Base-by-base conservation (phyloP, 805 yeast genomes). In the Priceomyces fermenticarens region DNA sequence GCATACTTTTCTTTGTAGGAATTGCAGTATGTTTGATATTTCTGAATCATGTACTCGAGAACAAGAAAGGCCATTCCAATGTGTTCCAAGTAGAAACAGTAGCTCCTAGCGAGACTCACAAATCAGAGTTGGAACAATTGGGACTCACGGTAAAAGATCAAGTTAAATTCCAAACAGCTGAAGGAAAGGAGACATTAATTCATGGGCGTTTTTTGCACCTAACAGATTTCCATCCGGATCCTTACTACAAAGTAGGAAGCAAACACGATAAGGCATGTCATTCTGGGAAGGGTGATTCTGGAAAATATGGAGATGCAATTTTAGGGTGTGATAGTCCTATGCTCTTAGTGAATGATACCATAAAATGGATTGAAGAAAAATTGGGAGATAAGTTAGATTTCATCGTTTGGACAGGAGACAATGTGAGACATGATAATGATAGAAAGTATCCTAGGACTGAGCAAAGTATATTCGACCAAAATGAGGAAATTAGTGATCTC, bases 381-480 rank as follows among this genome's bases (percentile, higher is more conserved):
- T 58, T 88, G 44, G 77, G 71, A 45, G 93, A 85, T 58, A 80
- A 87, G 48, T 81, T 88, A 36, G 96, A 88, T 58, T 88, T 88
- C 61, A 82, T 88, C 10, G 75, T 88, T 10, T 88, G 96, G 96
- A 87, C 96, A 0, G 96, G 96, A 26, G 96, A 88, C 62, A 88
- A 87, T 52, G 78, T 85, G 35, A 72, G 95, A 41, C 96, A 87
- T 58, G 95, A 87, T 58, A 85, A 83, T 52, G 96, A 87, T 62
- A 69, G 95, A 55, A 57, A 58, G 14, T 63, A 65, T 53, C 96
- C 96, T 2, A 75, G 96, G 66, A 78, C 86, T 1, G 95, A 87
- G 53, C 53, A 55, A 43, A 78, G 81, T 42, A 88, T 88, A 35
- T 78, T 86, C 46, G 83, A 81, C 10, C 73, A 82, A 78, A 87